Evolutionary conservation across 257 asterid genomes (phyloP).

Genomic region (Henckelia pumila): DNA sequence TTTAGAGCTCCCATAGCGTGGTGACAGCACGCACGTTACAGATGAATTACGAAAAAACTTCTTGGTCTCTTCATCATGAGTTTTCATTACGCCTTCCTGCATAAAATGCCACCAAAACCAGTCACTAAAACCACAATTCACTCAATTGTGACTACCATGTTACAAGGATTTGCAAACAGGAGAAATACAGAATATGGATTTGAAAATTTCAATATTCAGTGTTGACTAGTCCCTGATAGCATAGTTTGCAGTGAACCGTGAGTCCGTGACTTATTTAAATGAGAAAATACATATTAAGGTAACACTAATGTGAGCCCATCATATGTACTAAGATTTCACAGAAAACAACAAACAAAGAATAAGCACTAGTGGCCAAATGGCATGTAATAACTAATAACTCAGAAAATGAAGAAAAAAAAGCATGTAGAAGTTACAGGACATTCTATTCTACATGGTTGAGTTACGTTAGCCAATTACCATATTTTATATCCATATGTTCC

Average conservation of each 20-base stretch:
- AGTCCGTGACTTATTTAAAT: neutral
- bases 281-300: conserved; percentile 3
- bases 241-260: neutral
- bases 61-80: conserved; percentile 90
- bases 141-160: conserved; percentile 17
- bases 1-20: conserved; percentile 83
- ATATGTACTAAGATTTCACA: neutral
- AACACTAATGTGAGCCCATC: conserved; percentile 14
- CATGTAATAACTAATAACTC: no score
- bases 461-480: neutral
- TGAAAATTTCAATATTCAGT: conserved; percentile 7
- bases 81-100: conserved; percentile 85
- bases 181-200: conserved; percentile 1
- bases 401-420: neutral
- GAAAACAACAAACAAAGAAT: neutral
- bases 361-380: conserved; percentile 7
- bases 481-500: neutral
- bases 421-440: neutral
- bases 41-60: conserved; percentile 85
- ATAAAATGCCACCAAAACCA: conserved; percentile 30
- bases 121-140: conserved; percentile 3
- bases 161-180: conserved; percentile 18
- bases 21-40: conserved; percentile 81
- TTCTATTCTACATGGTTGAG: neutral
- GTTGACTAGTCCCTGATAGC: conserved; percentile 20